Base-by-base conservation (phyloP, 148 eudicot genomes). In the Rhododendron vialii region DNA sequence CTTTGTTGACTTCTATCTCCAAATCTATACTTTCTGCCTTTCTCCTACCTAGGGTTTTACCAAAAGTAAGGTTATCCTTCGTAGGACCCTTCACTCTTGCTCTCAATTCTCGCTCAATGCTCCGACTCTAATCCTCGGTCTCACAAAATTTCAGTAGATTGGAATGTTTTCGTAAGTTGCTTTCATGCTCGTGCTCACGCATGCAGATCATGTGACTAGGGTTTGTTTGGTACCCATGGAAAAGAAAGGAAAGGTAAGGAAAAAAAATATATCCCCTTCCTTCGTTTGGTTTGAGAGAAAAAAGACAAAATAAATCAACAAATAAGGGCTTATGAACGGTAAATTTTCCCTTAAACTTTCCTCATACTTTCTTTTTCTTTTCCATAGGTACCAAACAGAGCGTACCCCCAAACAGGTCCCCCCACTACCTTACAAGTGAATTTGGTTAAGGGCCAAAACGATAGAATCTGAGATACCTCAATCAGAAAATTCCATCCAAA, bases 401-500 rank as follows among this genome's bases (percentile, higher is more conserved):
- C 7, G 45, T 45, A 83, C 59, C 78, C 69, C 74, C 24, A 59
- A 41, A 14, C 85, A 48, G 79, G 26, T 48, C 9, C 20, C 38
- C 63, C 45, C 74, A 67, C 85, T 24, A 43, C 78, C 11, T 43
- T 12, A 86, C 38, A 26, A 7, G 69, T 69, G 59, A 55, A 55
- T 8, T 11, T 9, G 84, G 15, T 57, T 20, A 82, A 75, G 50
- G 20, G 74, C 53, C 50, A 81, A 86, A 35, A 82, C 6, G 2
- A 51, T 48, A 75, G 22, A 73, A 86, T 15, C 85, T 51, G 81
- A 50, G 51, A 24, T 17, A 55, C 50, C 79, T 73, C 28, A n/a
- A 85, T 67, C 69, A 71, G 26, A 38, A 76, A 36, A 76, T 75
- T 71, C 69, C 86, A 76, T 74, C 53, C 78, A 61, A 59, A 43